phyloP scores from a whole-genome alignment of 495 filamentous ascomycete species.

The Collariella sp. region DNA sequence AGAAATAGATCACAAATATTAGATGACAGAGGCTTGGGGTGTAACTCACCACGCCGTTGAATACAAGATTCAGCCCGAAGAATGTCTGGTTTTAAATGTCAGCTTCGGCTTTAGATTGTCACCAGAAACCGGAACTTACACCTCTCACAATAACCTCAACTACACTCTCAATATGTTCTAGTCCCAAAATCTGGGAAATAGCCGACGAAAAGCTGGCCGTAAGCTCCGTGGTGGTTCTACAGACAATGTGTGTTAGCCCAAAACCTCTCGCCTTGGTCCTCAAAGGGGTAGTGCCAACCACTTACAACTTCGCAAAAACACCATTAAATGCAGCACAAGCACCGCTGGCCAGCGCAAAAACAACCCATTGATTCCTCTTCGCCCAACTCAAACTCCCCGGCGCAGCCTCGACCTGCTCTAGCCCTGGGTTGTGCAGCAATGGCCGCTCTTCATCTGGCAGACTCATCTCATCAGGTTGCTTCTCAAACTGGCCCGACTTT shows the following conservation, averaged over 20 bases:
- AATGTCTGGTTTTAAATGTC: conserved; percentile 50
- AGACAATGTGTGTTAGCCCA: not conserved
- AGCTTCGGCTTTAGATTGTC: too few relatives aligned
- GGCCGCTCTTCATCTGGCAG: conserved; percentile 18
- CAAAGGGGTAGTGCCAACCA: conserved; percentile 3
- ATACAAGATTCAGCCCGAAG: conserved; percentile 78
- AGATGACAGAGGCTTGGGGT: not conserved
- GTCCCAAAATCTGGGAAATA: conserved; percentile 53
- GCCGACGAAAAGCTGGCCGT: conserved; percentile 60
- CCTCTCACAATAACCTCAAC: conserved; percentile 60
- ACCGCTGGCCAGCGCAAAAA: conserved; percentile 75
- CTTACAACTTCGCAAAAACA: conserved; percentile 90
- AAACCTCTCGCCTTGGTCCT: not conserved
- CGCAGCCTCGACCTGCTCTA: not conserved
- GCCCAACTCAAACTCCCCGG: conserved; percentile 22
- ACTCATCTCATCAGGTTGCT: conserved; percentile 1
- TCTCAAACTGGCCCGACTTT: not conserved
- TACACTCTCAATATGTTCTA: conserved; percentile 41
- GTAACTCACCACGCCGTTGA: conserved; percentile 64
- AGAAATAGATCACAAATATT: not conserved
- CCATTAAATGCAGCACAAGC: conserved; percentile 90
- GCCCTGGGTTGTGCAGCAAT: conserved; percentile 6
- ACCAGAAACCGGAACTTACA: conserved; percentile 50
- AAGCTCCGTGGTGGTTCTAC: conserved; percentile 75
- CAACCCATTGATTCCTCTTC: conserved; percentile 56